Base-by-base conservation (phyloP, 2,329 filamentous ascomycete species). In the Botrytis tulipae region DNA sequence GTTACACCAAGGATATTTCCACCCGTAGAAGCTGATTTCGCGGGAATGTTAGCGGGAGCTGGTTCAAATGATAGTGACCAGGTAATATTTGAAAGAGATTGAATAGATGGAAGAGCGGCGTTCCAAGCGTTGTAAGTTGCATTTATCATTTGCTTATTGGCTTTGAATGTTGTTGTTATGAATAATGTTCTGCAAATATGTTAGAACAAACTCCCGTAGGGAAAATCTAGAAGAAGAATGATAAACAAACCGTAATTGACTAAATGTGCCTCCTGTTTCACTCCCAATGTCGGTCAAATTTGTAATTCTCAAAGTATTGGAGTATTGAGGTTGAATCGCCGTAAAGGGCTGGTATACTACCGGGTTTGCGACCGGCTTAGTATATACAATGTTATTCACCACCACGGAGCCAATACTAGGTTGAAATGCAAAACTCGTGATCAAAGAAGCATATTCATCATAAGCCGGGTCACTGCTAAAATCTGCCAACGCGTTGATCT, bases 301-400 rank as follows among this genome's bases (percentile, higher is more conserved):
- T 1, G 46, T 29, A 0, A 68, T 42, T 14, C 65, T 40, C 16
- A 54, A 29, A 16, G 35, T 68, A 12, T 54, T 29, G 0, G 14
- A 51, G 20, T 9, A 60, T 46, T 73, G 72, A 65, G 72, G 72
- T 42, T 65, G n/a, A 46, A 73, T 73, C 20, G n/a, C 32, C 5
- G 72, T 73, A 8, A 73, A 73, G 3, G 67, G 68, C 32, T 71
- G 32, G 22, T 57, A 61, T 20, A 51, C 46, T 32, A n/a, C 29
- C 18, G 72, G 68, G 12, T 73, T 66, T 1, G 29, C 46, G 44
- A 73, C 60, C 0, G 44, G 57, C n/a, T 73, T 44, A 12, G 61
- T 61, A 46, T 71, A 71, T 5, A 68, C 46, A 16, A 54, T 20
- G 10, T 57, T 54, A 16, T 51, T 67, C 8, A 37, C 46, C n/a